Evolutionary conservation across 2,329 filamentous ascomycete genomes (phyloP), one percentile per base, ranked within the genome.

Genomic region (Leptographium lundbergii): DNA sequence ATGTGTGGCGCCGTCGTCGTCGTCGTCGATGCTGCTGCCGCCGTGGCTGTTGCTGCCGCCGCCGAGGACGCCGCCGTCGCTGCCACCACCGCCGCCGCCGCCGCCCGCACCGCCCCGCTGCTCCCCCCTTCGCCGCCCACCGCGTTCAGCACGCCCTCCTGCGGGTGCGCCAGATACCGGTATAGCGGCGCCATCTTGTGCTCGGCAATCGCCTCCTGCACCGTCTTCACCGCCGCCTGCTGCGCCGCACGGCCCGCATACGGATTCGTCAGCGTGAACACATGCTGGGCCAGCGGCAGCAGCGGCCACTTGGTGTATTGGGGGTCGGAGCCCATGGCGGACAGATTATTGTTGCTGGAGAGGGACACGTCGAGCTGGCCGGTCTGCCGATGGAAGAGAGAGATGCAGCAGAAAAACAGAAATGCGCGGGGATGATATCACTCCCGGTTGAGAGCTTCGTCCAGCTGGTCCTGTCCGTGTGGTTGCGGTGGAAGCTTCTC

Each of bases 161-260:
- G 79, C 7, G 89, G 89, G 69, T 94, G 88, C 63, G 89, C 87
- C 56, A 95, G 81, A 72, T 91, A 88, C 69, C 86, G 84, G 77
- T 94, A 95, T 63, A 95, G 82, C 32, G 89, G 88, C 22, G 89
- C 89, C 87, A 94, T 94, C 77, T 91, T 89, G 72, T 92, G 81
- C 74, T 90, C 82, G 67, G 77, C 75, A 72, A 95, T 92, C 72
- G 87, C 88, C 81, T 91, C 85, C 77, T 91, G 87, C 61, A 95
- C 79, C 62, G 79, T 78, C 74, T 89, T 88, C 65, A 86, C 79
- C 47, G 89, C 84, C 59, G 81, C 74, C 73, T 91, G 84, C 73
- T 91, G 89, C 61, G 80, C 73, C 60, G 75, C 65, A 69, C 81
- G 80, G 61, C 84, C 75, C 66, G 88, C 83, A 66, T 88, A 86